Evolutionary conservation across 176 grass and related monocot genomes (phyloP).

Genomic region (Aegilops bicornis): DNA sequence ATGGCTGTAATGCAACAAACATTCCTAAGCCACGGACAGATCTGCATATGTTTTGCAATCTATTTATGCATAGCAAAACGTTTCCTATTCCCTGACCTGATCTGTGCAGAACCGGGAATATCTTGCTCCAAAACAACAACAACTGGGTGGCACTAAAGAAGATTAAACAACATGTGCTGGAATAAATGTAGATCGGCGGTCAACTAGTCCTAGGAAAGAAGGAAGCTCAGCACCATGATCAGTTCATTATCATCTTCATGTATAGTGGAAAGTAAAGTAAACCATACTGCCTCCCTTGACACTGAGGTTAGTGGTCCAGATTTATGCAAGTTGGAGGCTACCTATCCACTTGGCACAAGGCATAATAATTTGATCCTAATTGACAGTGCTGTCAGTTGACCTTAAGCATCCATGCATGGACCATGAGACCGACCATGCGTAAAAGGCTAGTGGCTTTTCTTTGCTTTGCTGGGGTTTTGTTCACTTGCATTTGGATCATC

Average conservation of each 20-base stretch:
- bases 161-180: neutral
- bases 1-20: too few relatives aligned
- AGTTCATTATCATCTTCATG: neutral
- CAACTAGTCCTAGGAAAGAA: slow-evolving; percentile 2
- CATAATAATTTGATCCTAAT: neutral
- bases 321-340: neutral
- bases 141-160: neutral
- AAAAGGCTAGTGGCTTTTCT: neutral
- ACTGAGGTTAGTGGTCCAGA: too few relatives aligned
- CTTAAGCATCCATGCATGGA: neutral
- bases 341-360: neutral
- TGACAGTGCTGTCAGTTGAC: slow-evolving; percentile 28
- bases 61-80: too few relatives aligned
- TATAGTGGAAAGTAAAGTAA: neutral
- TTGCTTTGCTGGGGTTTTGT: neutral
- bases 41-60: too few relatives aligned
- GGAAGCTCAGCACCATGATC: neutral
- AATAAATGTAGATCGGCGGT: neutral
- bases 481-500: slow-evolving; percentile 38
- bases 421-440: neutral
- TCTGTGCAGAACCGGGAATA: too few relatives aligned
- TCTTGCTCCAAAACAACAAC: neutral
- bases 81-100: too few relatives aligned
- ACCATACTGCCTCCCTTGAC: too few relatives aligned
- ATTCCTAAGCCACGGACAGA: too few relatives aligned